Evolutionary conservation across 257 asterid genomes (phyloP).

Genomic region (Cruciata laevipes): DNA sequence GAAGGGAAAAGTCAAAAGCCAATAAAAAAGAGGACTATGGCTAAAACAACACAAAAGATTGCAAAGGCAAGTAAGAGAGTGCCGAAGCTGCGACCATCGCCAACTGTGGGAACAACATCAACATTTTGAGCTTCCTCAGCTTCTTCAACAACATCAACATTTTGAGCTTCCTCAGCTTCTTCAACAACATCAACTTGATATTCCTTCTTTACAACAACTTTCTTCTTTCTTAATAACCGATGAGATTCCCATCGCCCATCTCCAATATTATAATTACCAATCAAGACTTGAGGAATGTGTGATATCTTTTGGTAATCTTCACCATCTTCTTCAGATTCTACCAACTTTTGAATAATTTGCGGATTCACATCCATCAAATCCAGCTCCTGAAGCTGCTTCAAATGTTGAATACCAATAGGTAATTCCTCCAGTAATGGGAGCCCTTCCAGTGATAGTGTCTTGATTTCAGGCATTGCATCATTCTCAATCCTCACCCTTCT

Average conservation of each 20-base stretch:
- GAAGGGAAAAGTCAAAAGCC: no score
- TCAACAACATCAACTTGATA: no score
- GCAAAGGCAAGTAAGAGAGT: no score
- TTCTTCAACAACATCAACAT: no score
- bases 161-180: no score
- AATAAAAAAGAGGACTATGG: no score
- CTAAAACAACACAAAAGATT: no score
- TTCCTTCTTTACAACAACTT: no score
- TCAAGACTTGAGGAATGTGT: not conserved
- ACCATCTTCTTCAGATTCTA: not conserved
- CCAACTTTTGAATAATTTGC: not conserved
- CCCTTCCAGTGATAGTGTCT: not conserved
- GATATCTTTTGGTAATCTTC: not conserved
- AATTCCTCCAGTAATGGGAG: slow-evolving; percentile 17
- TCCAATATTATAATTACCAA: not conserved
- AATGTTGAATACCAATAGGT: not conserved
- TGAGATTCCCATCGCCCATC: not conserved
- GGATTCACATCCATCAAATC: not conserved
- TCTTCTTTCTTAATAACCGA: not conserved
- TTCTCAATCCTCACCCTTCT: no score
- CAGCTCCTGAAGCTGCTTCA: not conserved
- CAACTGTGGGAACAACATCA: no score
- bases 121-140: no score
- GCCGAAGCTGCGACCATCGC: no score
- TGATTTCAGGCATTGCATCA: slow-evolving; percentile 8